phyloP scores from a whole-genome alignment of 352 stramenopile genomes.

The Pythium aquatile region DNA sequence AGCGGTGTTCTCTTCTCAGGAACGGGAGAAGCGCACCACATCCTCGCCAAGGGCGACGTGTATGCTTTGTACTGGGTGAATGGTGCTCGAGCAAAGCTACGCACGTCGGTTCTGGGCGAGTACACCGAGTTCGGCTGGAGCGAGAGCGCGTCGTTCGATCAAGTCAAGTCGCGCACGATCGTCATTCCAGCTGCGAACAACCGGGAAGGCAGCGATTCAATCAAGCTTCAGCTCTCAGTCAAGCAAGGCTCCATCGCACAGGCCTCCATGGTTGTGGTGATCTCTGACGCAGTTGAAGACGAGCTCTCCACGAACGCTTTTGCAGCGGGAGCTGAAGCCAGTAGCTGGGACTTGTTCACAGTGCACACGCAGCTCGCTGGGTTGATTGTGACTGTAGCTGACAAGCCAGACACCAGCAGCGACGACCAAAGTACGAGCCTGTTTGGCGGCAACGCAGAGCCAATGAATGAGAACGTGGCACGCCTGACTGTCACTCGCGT shows the following conservation, averaged over 20 bases:
- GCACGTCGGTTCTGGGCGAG: conserved; percentile 54
- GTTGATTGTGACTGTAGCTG: conserved; percentile 64
- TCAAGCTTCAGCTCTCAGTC: conserved; percentile 53
- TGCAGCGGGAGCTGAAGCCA: conserved; percentile 20
- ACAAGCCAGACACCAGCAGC: conserved; percentile 38
- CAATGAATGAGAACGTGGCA: conserved; percentile 48
- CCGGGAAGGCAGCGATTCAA: conserved; percentile 16
- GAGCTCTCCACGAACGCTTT: conserved; percentile 19
- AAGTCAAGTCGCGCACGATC: conserved; percentile 43
- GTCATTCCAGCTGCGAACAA: conserved; percentile 46
- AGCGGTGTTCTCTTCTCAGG: conserved; percentile 4
- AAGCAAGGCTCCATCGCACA: conserved; percentile 78
- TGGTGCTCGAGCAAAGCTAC: conserved; percentile 47
- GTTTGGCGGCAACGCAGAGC: conserved; percentile 21
- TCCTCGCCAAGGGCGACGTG: conserved; percentile 61
- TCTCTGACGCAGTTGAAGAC: conserved; percentile 19
- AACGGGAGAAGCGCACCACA: conserved; percentile 66
- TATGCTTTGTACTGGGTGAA: conserved; percentile 82
- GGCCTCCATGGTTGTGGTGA: conserved; percentile 65
- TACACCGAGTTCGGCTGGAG: conserved; percentile 62
- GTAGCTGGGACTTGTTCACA: conserved; percentile 58
- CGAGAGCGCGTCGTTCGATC: conserved; percentile 48
- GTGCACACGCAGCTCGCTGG: conserved; percentile 71
- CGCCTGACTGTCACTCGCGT: conserved; percentile 69
- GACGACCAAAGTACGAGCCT: conserved; percentile 22